A percentile compares a stretch with the other conserved stretches of the same genome.
Evolutionary conservation across 192 early-diverging fungal species (phyloP).

Genomic region (Coemansia sp.): DNA sequence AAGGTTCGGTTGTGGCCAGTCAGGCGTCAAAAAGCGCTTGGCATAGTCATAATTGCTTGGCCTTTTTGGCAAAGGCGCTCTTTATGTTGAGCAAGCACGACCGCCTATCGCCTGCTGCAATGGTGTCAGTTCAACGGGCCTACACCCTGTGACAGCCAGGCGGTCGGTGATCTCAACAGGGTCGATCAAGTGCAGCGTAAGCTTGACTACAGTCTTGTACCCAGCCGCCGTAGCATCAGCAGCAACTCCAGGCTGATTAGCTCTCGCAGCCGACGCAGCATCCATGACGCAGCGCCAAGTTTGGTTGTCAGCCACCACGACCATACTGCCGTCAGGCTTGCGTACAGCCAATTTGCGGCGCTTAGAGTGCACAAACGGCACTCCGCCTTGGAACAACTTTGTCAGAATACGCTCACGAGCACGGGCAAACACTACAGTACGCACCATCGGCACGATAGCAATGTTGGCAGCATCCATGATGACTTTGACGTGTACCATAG

Average conservation of each 20-base stretch:
- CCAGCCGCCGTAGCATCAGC: background rate
- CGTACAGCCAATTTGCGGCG: constrained; percentile 29
- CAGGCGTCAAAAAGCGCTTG: background rate
- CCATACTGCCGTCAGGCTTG: constrained; percentile 22
- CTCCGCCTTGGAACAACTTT: constrained; percentile 45
- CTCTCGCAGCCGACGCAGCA: constrained; percentile 9
- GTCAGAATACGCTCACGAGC: constrained; percentile 53
- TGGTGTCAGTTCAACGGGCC: background rate
- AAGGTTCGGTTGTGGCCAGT: background rate
- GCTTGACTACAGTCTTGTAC: constrained; percentile 35
- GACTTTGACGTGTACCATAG: constrained; percentile 53
- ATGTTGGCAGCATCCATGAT: constrained; percentile 30
- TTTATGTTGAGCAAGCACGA: background rate
- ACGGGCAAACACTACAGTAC: constrained; percentile 48
- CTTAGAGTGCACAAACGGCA: constrained; percentile 47
- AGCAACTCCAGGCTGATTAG: background rate
- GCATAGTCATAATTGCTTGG: background rate
- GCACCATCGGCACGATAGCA: constrained; percentile 42
- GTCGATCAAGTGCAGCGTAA: constrained; percentile 37
- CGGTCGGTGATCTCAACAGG: background rate
- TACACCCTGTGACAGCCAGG: background rate
- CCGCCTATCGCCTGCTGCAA: background rate
- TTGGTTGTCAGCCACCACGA: constrained; percentile 35
- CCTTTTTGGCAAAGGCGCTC: background rate
- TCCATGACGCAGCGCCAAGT: constrained; percentile 51